Evolutionary conservation across 495 filamentous ascomycete genomes (phyloP).

Genomic region (Hyaloscypha finlandica): DNA sequence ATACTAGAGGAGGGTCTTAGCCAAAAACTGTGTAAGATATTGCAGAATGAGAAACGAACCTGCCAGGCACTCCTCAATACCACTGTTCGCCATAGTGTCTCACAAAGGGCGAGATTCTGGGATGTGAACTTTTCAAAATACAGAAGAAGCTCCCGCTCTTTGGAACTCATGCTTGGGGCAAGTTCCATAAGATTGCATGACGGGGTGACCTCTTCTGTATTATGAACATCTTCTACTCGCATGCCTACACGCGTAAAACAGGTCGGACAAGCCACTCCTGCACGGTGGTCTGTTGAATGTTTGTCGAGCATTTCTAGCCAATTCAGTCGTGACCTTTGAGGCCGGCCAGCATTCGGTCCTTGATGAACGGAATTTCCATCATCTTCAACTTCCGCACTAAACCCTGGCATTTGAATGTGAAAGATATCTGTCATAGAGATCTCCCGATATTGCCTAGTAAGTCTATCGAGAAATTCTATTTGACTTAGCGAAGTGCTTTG

Average conservation of each 20-base stretch:
- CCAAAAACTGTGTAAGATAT: neutral
- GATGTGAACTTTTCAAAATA: conserved; percentile 14
- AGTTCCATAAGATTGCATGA: neutral
- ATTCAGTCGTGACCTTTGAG: neutral
- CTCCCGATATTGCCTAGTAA: neutral
- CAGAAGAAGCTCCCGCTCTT: conserved; percentile 7
- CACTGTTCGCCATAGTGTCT: neutral
- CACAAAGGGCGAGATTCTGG: conserved; percentile 1
- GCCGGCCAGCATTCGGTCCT: neutral
- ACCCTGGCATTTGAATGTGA: neutral
- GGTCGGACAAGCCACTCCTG: neutral
- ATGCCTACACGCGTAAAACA: neutral
- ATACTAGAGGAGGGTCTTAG: neutral
- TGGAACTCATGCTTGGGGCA: neutral
- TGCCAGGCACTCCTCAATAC: conserved; percentile 1
- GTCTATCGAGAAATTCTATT: neutral
- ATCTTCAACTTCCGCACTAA: neutral
- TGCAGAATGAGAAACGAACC: neutral
- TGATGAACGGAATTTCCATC: neutral
- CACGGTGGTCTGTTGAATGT: neutral
- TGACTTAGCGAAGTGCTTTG: neutral
- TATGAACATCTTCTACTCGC: neutral
- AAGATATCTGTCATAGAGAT: neutral
- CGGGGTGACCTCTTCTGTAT: neutral
- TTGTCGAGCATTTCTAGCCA: neutral